phyloP scores from a whole-genome alignment of 495 filamentous ascomycete species.

The Penicillium argentinense region DNA sequence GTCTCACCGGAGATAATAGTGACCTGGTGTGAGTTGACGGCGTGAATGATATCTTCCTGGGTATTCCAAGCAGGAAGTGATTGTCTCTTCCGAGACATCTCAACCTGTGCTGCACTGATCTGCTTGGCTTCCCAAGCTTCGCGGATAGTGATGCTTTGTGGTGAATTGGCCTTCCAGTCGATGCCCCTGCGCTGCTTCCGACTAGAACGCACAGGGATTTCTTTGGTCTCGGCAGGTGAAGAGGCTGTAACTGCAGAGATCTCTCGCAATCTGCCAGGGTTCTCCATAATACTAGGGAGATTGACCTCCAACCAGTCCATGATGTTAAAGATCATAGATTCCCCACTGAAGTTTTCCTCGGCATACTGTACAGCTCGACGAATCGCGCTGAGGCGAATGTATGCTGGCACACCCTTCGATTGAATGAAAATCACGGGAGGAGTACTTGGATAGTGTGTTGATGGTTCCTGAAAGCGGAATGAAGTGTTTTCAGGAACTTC shows the following conservation, averaged over 20 bases:
- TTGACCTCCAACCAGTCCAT: conserved; percentile 87
- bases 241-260: conserved; percentile 63
- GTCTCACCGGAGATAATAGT: conserved; percentile 97
- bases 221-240: conserved; percentile 22
- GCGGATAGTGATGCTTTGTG: conserved; percentile 42
- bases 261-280: conserved; percentile 78
- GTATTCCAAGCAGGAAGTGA: conserved; percentile 86
- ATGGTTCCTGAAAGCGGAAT: conserved; percentile 54
- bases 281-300: conserved; percentile 71
- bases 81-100: conserved; percentile 68
- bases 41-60: conserved; percentile 68
- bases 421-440: conserved; percentile 73
- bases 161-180: conserved; percentile 35
- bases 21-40: conserved; percentile 74
- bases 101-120: conserved; percentile 57
- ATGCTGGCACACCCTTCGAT: conserved; percentile 71
- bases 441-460: conserved; percentile 64
- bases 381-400: conserved; percentile 88
- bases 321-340: conserved; percentile 85
- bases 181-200: conserved; percentile 45
- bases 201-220: conserved; percentile 50
- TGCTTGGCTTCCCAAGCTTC: conserved; percentile 57
- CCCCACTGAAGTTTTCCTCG: conserved; percentile 64
- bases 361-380: conserved; percentile 73
- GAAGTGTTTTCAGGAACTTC: conserved; percentile 33